Evolutionary conservation across 1,284 basidiomycete species (phyloP).

Genomic region (Cystobasidiaceae sp.): DNA sequence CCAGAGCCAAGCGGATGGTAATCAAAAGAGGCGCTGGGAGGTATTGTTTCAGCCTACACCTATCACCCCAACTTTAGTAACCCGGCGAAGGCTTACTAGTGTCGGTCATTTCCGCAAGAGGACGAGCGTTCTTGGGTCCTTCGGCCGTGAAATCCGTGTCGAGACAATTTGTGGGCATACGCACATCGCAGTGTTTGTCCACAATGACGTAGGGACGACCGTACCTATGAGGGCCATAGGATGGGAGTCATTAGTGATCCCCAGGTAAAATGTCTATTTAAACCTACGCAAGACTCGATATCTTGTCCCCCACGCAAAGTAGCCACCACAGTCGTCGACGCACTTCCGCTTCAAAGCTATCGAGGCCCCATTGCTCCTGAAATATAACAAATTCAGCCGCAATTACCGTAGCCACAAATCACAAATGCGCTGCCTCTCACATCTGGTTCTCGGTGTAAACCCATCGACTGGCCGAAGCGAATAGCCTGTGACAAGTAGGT

Average conservation of each 20-base stretch:
- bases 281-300: constrained; percentile 1
- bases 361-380: constrained; percentile 21
- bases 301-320: constrained; percentile 2
- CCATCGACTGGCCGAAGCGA: constrained; percentile 23
- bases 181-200: constrained; percentile 27
- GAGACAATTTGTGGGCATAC: constrained; percentile 27
- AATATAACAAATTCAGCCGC: too few species aligned
- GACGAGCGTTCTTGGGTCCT: constrained; percentile 18
- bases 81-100: background rate
- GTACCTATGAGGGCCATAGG: background rate
- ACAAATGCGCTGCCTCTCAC: background rate
- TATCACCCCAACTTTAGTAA: background rate
- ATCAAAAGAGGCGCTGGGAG: constrained; percentile 1
- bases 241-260: background rate
- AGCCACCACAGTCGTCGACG: constrained; percentile 24
- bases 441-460: constrained; percentile 19
- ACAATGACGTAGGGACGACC: constrained; percentile 29
- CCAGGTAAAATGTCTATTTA: background rate
- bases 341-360: constrained; percentile 21
- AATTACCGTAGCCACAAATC: background rate
- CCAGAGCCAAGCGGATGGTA: background rate
- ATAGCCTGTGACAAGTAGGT: constrained; percentile 27
- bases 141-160: constrained; percentile 25
- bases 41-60: background rate
- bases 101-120: constrained; percentile 13